phyloP scores from a whole-genome alignment of 805 yeast genomes.

The Priceomyces melissophilus region DNA sequence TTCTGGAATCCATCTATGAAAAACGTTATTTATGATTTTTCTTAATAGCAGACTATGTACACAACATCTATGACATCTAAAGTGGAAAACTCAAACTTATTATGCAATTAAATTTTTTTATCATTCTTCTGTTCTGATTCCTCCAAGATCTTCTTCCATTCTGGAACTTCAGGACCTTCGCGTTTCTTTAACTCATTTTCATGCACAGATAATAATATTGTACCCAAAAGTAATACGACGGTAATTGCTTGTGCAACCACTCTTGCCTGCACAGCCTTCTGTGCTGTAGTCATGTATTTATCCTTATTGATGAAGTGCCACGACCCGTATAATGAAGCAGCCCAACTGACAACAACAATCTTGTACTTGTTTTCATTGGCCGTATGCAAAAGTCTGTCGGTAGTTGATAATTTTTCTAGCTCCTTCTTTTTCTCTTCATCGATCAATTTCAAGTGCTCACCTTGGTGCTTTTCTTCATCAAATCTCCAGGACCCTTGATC shows the following conservation, averaged over 20 bases:
- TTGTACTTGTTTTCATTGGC: conserved; percentile 58
- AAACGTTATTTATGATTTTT: too few species aligned
- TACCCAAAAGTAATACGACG: conserved; percentile 62
- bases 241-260: conserved; percentile 85
- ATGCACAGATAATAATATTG: conserved; percentile 60
- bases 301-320: conserved; percentile 71
- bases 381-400: conserved; percentile 49
- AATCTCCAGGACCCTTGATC: conserved; percentile 69
- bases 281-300: conserved; percentile 65
- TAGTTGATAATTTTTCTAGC: conserved; percentile 48
- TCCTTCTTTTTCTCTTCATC: conserved; percentile 45
- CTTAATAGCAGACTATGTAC: too few species aligned
- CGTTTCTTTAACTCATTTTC: conserved; percentile 46
- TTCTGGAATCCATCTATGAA: too few species aligned
- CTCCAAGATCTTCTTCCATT: conserved; percentile 28
- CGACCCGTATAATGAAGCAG: conserved; percentile 73
- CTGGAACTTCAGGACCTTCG: conserved; percentile 28
- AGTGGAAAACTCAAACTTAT: too few species aligned
- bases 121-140: conserved; percentile 25
- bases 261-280: conserved; percentile 81
- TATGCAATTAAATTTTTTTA: neutral
- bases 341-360: conserved; percentile 73
- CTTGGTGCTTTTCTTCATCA: conserved; percentile 58
- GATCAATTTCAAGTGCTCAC: conserved; percentile 37
- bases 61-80: too few species aligned